These are phyloP conservation scores for Noccaea bulbosa DNA, from an alignment of 345 rosid genomes.

Conservation along the genomic window DNA sequence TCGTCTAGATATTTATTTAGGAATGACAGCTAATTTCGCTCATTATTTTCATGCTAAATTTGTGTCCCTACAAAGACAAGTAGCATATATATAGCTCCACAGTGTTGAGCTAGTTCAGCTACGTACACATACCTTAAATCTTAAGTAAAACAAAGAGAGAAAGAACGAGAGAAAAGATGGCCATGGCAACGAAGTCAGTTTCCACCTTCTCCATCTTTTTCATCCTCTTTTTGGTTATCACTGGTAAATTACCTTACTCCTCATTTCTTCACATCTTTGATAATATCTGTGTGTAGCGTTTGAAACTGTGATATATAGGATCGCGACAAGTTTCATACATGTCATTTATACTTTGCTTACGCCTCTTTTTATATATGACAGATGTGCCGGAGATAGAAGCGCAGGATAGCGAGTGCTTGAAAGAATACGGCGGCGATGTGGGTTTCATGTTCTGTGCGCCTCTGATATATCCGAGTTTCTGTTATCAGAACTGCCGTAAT, in stretches of 20 bases:
- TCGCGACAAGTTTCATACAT: background rate
- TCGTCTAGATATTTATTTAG: too few species aligned
- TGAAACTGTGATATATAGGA: background rate
- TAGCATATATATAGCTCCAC: background rate
- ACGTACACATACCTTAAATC: conserved; percentile 4
- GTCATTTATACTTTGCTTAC: too few species aligned
- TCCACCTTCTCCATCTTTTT: background rate
- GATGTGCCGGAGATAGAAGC: conserved; percentile 37
- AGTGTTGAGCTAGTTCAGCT: too few species aligned
- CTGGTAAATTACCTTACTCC: conserved; percentile 25
- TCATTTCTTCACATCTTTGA: background rate
- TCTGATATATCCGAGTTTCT: conserved; percentile 22
- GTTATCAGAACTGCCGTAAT: conserved; percentile 17
- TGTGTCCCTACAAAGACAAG: background rate
- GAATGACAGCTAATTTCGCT: background rate
- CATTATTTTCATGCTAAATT: background rate
- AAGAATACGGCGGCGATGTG: conserved; percentile 36
- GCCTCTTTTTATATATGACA: conserved; percentile 21
- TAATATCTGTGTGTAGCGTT: too few species aligned
- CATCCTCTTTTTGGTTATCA: conserved; percentile 28
- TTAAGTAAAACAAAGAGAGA: background rate
- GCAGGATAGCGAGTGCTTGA: conserved; percentile 21
- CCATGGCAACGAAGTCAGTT: too few species aligned
- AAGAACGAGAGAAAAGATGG: too few species aligned
- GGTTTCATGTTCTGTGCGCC: conserved; percentile 42